Base-by-base conservation (phyloP, 805 yeast species). In the Suhomyces tanzawaensis region DNA sequence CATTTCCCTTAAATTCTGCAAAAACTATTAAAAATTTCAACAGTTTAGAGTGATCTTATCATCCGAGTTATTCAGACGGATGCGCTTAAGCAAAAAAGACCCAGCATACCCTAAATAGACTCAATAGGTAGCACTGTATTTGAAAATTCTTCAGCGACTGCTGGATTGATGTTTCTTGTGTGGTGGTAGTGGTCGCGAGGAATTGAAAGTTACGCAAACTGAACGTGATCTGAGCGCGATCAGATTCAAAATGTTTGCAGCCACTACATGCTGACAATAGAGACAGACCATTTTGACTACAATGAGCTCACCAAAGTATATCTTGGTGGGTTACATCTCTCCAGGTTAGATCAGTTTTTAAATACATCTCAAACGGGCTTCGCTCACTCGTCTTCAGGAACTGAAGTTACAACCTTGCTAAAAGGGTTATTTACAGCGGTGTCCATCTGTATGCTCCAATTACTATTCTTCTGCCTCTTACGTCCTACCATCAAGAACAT, bases 381-480 rank as follows among this genome's bases (percentile, higher is more conserved):
- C 15, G 85, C 85, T 2, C 85, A 79, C 40, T 51, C 56, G 11
- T 69, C 79, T 1, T 71, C 74, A 13, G 91, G 83, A 3, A 71
- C 79, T 1, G 75, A 85, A 0, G 57, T 82, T 7, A 64, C 72
- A 25, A 65, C 81, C 0, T 74, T 85, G 38, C 36, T 79, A 3
- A 74, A 79, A 16, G 75, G 87, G 0, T 52, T 85, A 29, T 56
- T 69, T 8, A 66, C 80, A 3, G 77, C 91, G 0, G 47, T 76
- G 1, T 50, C 76, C 1, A 69, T 77, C 34, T 81, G 84, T 49
- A 41, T 69, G 0, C 41, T 76, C 4, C 91, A 85, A 51, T 55
- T 79, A 2, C 52, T 60, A 4, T 45, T 64, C 34, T 69, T 69
- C 40, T 66, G 72, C 32, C 48, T 62, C 26, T 52, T 69, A 18